Evolutionary conservation across 2,329 filamentous ascomycete species (phyloP), one percentile per base, ranked within the genome.

Genomic region (Diatrype stigma): DNA sequence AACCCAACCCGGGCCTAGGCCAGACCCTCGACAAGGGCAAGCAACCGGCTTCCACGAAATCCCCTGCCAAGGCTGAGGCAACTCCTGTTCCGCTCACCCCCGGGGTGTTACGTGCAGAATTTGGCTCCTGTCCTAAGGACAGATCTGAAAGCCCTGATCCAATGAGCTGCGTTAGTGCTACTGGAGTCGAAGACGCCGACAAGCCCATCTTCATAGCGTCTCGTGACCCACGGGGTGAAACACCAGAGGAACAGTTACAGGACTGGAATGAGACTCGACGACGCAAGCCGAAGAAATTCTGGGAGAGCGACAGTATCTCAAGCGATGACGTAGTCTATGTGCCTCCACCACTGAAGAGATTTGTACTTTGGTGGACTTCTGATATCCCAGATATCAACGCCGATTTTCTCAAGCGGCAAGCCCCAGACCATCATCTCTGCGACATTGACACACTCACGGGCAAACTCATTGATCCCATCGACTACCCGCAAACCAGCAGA

Each of bases 371-470:
- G n/a, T 65, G 61, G 61, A 30, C 46, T 10, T n/a, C 44, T 16
- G 19, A 10, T 26, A 50, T 56, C 6, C 56, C 51, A 38, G 23
- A 47, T 2, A 16, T 59, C 8, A 21, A 46, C 16, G 44, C 53
- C 48, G 12, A 68, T 50, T 51, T 74, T 63, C 17, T 67, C 55
- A 17, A 64, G 62, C 3, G 66, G 60, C 1, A 67, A 26, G 48
- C 69, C 61, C 2, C 65, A 26, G 10, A 68, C 35, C 51, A 70
- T 61, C 46, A 64, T 51, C 23, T 47, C n/a, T 56, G 58, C 19
- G 74, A 73, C 17, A 59, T 78, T 2, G 58, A 78, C 46, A 62
- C 73, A 0, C 19, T 42, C 1, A 70, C 62, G 0, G 74, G 74
- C 3, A 8, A 48, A 3, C 55, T 76, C 4, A 30, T 73, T 16